Base-by-base conservation (phyloP, 352 stramenopile genomes). In the Blastocystis sp. region DNA sequence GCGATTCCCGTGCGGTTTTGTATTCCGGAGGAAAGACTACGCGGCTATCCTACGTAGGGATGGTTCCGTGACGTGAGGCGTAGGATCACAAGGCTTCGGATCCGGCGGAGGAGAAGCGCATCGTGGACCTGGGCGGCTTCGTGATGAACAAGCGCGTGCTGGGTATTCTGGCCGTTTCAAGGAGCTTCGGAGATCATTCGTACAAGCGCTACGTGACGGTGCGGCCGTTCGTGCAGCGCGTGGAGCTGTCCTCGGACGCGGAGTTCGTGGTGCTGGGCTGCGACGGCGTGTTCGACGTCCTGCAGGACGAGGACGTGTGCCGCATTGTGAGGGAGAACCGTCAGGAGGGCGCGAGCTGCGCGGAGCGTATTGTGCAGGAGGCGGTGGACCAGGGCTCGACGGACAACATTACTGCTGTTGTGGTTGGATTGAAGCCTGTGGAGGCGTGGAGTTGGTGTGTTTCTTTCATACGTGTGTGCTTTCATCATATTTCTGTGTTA, bases 71-170 rank as follows among this genome's bases (percentile, higher is more conserved):
- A 4, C 14, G 9, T 78, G 19, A 82, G 4, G 11, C 7, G 21
- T 88, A 88, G 78, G 78, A 88, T 60, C 78, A 88, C 34, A 88
- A 88, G 52, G 78, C 78, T 61, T 53, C 67, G 23, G 78, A 88
- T 28, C 64, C 64, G 21, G 59, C 59, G 59, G 78, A 88, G 48
- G 48, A 64, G 28, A 76, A 79, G 23, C 78, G 78, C 19, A 76
- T 88, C 23, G 34, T 40, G 28, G 65, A 59, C 11, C 19, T 64
- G 3, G 78, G 78, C 3, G 78, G 78, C 17, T 78, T 88, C 60
- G 61, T 88, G 10, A 79, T 79, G 67, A 88, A 88, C 7, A 40
- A 79, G 38, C 78, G 78, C 38, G 78, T 88, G 17, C 48, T 76
- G 11, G 78, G 78, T 45, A 76, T 88, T 48, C 65, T 88, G 5